Conservation (phyloP, 371 early-diverging fungal species). For the Coemansia sp. region DNA sequence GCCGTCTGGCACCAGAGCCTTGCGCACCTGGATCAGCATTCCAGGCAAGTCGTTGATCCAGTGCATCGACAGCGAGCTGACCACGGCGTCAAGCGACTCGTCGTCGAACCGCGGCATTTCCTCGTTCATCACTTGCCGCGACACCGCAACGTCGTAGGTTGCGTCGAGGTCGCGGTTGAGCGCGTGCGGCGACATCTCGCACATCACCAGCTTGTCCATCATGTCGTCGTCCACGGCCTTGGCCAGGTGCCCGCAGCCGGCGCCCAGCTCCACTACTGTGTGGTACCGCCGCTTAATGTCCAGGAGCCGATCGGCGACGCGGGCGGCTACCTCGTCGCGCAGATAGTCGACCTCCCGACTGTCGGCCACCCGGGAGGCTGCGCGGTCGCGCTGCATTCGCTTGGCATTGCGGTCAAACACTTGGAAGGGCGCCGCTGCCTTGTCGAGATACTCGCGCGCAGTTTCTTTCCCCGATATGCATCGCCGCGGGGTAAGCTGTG, state of each 20-base stretch:
- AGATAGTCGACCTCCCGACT: conserved; percentile 88
- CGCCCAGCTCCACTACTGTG: conserved; percentile 85
- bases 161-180: conserved; percentile 65
- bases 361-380: conserved; percentile 59
- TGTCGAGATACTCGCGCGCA: conserved; percentile 40
- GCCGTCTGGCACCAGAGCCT: conserved; percentile 85
- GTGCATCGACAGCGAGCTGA: conserved; percentile 85
- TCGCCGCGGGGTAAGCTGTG: neutral
- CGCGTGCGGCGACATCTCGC: conserved; percentile 72
- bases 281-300: conserved; percentile 84
- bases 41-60: conserved; percentile 97
- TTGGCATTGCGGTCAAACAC: conserved; percentile 80
- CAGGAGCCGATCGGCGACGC: conserved; percentile 85
- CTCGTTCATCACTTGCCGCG: conserved; percentile 80
- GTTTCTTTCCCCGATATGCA: conserved; percentile 32
- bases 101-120: conserved; percentile 76
- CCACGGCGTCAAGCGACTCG: conserved; percentile 80
- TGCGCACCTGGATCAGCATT: conserved; percentile 77
- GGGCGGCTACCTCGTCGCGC: conserved; percentile 84
- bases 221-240: conserved; percentile 78
- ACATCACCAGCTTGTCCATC: conserved; percentile 80
- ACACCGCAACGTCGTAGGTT: conserved; percentile 71
- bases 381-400: conserved; percentile 74
- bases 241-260: conserved; percentile 85
- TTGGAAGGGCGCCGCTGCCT: conserved; percentile 55